Base-by-base conservation (phyloP, 495 filamentous ascomycete species). In the Emericellopsis terricola region DNA sequence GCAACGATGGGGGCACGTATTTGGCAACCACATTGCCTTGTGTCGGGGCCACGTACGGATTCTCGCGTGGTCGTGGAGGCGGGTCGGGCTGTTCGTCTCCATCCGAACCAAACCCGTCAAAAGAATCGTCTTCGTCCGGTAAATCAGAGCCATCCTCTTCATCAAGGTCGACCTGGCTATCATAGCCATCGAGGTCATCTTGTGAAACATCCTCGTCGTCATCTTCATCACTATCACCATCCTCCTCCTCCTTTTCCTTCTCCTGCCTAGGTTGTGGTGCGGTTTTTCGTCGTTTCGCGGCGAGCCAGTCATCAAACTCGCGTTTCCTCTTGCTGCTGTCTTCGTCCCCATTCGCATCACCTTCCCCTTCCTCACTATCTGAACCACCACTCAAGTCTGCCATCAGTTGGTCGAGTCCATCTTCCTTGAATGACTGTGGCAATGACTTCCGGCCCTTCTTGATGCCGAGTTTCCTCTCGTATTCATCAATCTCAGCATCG, bases 1-100 rank as follows among this genome's bases (percentile, higher is more conserved):
- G 73, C 19, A 89, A 57, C 8, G 83, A 89, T 8, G 87, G 89
- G 7, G 91, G 87, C 8, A 94, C 69, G 41, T 97, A 96, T 71
- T 92, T 57, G 44, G 49, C 46, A 14, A 48, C 44, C 15, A 35
- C 29, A 10, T 44, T 40, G 11, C 44, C 51, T 8, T 50, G 51
- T 15, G 52, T 48, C 6, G 67, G 64, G 5, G 67, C 58, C 28
- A 68, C 52, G 37, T 70, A 69, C 4, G 66, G 60, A 19, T 69
- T 65, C 42, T 62, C 68, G 38, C 56, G 60, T 15, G 50, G 50
- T 19, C 53, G 51, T 32, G 41, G 28, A 7, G 19, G 35, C 15
- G 23, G 44, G 31, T 7, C 39, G 33, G 7, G 19, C 32, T 13
- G 19, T 16, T 14, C 29, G 36, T 40, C 29, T 31, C 33, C 32